Evolutionary conservation across 1,284 basidiomycete species (phyloP).

Genomic region (Crepidotus sp.): DNA sequence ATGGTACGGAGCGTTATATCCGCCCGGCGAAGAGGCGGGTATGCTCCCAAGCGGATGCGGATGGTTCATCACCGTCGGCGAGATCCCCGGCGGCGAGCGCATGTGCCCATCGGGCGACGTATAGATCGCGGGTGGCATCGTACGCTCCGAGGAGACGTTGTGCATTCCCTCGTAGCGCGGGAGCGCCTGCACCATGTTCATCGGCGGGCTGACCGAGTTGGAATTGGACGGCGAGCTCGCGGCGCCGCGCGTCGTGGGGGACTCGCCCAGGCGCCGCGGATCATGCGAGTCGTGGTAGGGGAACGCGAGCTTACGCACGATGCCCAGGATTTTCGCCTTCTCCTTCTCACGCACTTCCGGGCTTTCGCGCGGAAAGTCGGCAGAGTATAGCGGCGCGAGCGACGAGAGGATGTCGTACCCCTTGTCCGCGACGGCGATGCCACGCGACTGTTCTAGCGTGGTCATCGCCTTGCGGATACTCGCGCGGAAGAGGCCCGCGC

Average conservation of each 20-base stretch:
- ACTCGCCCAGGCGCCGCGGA: constrained; percentile 39
- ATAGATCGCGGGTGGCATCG: constrained; percentile 20
- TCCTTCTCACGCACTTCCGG: constrained; percentile 48
- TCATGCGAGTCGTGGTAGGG: constrained; percentile 67
- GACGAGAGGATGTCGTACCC: constrained; percentile 58
- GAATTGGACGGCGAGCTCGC: constrained; percentile 33
- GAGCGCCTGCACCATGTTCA: constrained; percentile 27
- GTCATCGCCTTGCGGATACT: constrained; percentile 61
- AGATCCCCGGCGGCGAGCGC: constrained; percentile 14
- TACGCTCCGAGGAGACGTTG: constrained; percentile 28
- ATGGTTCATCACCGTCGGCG: constrained; percentile 15
- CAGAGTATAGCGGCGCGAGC: constrained; percentile 60
- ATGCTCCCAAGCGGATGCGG: constrained; percentile 4
- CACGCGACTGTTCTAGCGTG: constrained; percentile 54
- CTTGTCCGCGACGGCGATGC: constrained; percentile 61
- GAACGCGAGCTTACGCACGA: constrained; percentile 66
- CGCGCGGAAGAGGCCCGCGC: constrained; percentile 59
- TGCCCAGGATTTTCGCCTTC: constrained; percentile 49
- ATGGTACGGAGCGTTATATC: constrained; percentile 8
- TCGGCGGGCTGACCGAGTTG: constrained; percentile 38
- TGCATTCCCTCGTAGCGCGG: constrained; percentile 31
- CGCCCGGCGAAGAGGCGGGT: constrained; percentile 6
- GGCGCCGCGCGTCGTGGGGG: constrained; percentile 31
- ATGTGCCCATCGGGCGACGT: constrained; percentile 18
- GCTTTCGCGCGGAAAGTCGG: constrained; percentile 41